Conservation (phyloP, 164 flowering plant genomes). For the Protea cynaroides region DNA sequence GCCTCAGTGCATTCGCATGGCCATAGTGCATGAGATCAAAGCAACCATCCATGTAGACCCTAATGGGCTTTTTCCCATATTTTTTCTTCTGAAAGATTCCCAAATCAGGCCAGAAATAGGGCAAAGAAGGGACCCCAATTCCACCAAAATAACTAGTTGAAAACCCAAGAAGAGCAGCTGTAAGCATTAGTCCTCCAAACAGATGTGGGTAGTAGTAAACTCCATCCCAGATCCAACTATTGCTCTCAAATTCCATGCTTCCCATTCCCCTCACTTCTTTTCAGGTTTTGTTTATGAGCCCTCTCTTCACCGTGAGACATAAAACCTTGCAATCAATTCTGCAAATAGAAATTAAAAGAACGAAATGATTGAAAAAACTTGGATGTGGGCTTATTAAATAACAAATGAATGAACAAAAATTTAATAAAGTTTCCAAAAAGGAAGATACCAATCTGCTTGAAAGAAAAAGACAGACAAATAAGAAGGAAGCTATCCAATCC, state of each 20-base stretch:
- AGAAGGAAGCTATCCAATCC: no score
- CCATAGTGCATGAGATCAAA: slow-evolving; percentile 96
- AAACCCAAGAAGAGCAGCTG: slow-evolving; percentile 72
- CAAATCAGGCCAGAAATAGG: slow-evolving; percentile 46
- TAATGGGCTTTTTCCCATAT: slow-evolving; percentile 47
- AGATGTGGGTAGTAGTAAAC: slow-evolving; percentile 54
- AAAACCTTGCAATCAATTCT: slow-evolving; percentile 1
- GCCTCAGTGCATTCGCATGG: slow-evolving; percentile 86
- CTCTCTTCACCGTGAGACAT: slow-evolving; percentile 7
- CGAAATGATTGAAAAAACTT: neutral
- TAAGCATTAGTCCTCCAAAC: slow-evolving; percentile 80
- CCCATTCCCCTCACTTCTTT: slow-evolving; percentile 13
- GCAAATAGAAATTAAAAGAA: neutral
- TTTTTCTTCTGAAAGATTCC: slow-evolving; percentile 55
- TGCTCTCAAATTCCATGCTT: slow-evolving; percentile 58
- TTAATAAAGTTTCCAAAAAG: neutral
- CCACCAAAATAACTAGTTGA: slow-evolving; percentile 73
- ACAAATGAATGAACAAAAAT: neutral
- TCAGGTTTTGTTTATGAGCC: neutral
- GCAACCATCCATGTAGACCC: slow-evolving; percentile 94
- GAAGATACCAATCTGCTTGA: neutral
- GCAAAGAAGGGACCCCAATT: slow-evolving; percentile 46
- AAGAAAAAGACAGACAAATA: neutral
- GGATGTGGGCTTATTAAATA: neutral
- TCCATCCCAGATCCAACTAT: slow-evolving; percentile 76